A percentile compares a stretch with the other conserved stretches of the same genome.
Evolutionary conservation across 2,329 filamentous ascomycete species (phyloP).

Genomic region (Trichoderma aggressivum): DNA sequence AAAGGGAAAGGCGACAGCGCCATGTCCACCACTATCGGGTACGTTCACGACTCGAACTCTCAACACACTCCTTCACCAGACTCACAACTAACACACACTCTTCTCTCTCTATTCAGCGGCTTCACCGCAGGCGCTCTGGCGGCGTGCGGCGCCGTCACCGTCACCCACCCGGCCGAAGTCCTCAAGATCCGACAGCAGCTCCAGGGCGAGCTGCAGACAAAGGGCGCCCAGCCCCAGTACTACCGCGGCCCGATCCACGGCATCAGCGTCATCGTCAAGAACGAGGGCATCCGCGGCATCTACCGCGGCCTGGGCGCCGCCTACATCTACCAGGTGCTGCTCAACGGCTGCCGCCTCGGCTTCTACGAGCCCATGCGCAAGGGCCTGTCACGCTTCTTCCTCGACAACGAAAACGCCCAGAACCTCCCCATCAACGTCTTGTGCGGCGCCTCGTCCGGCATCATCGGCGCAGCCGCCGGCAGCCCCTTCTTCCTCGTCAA

Average conservation of each 20-base stretch:
- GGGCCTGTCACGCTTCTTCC: slow-evolving; percentile 64
- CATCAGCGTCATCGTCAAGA: slow-evolving; percentile 81
- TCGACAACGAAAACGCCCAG: slow-evolving; percentile 71
- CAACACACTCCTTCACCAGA: not conserved
- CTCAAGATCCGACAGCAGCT: slow-evolving; percentile 99
- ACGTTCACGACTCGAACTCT: not conserved
- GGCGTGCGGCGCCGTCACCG: slow-evolving; percentile 94
- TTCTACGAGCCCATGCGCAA: slow-evolving; percentile 95
- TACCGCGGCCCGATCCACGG: slow-evolving; percentile 92
- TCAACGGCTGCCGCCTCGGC: slow-evolving; percentile 93
- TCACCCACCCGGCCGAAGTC: slow-evolving; percentile 96
- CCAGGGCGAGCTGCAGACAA: slow-evolving; percentile 90
- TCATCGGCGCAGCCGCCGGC: slow-evolving; percentile 87
- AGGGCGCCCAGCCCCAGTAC: slow-evolving; percentile 77
- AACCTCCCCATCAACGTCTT: slow-evolving; percentile 91
- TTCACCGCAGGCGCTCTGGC: slow-evolving; percentile 96
- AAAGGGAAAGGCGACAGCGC: not conserved
- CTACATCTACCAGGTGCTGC: slow-evolving; percentile 92
- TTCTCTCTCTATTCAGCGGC: slow-evolving; percentile 50
- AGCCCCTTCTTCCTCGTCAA: slow-evolving; percentile 98
- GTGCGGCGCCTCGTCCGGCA: slow-evolving; percentile 81
- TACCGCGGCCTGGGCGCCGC: slow-evolving; percentile 88
- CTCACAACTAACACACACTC: not conserved
- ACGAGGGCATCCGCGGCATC: slow-evolving; percentile 82
- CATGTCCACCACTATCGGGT: slow-evolving; percentile 20